Percentiles rank a stretch among this genome's conserved stretches.
Conservation (phyloP, 1,139 yeast genomes). For the Diutina rugosa region DNA sequence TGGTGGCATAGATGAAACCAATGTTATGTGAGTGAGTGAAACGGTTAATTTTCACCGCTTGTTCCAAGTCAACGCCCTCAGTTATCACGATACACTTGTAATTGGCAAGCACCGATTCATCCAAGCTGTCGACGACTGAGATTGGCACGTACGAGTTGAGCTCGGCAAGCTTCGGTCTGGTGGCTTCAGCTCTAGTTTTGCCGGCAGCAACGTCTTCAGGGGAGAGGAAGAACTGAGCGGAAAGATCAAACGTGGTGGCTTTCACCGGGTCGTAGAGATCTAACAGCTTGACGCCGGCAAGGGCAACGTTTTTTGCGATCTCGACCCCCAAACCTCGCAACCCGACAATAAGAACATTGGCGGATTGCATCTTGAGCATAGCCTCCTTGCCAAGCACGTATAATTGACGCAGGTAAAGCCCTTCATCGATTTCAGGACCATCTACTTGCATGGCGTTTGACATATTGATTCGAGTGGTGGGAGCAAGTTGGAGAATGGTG, state of each 20-base stretch:
- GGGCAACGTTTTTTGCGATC: slow-evolving; percentile 89
- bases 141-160: slow-evolving; percentile 86
- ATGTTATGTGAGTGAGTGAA: slow-evolving; percentile 64
- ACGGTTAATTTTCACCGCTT: slow-evolving; percentile 63
- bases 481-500: not conserved
- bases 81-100: slow-evolving; percentile 81
- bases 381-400: slow-evolving; percentile 94
- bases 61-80: slow-evolving; percentile 50
- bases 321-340: slow-evolving; percentile 87
- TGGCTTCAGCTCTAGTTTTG: slow-evolving; percentile 58
- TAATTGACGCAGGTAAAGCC: slow-evolving; percentile 89
- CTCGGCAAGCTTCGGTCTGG: slow-evolving; percentile 59
- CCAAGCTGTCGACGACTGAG: slow-evolving; percentile 45
- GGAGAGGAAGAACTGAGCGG: slow-evolving; percentile 77
- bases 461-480: slow-evolving; percentile 7
- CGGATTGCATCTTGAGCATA: slow-evolving; percentile 90
- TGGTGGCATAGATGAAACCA: slow-evolving; percentile 70
- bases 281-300: slow-evolving; percentile 93
- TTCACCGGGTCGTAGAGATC: slow-evolving; percentile 76
- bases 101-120: slow-evolving; percentile 31
- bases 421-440: slow-evolving; percentile 68
- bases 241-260: slow-evolving; percentile 57
- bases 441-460: slow-evolving; percentile 42
- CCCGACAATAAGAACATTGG: slow-evolving; percentile 82
- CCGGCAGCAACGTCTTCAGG: slow-evolving; percentile 54